Evolutionary conservation across 352 stramenopile species (phyloP).

Genomic region (Pythium coloratum): DNA sequence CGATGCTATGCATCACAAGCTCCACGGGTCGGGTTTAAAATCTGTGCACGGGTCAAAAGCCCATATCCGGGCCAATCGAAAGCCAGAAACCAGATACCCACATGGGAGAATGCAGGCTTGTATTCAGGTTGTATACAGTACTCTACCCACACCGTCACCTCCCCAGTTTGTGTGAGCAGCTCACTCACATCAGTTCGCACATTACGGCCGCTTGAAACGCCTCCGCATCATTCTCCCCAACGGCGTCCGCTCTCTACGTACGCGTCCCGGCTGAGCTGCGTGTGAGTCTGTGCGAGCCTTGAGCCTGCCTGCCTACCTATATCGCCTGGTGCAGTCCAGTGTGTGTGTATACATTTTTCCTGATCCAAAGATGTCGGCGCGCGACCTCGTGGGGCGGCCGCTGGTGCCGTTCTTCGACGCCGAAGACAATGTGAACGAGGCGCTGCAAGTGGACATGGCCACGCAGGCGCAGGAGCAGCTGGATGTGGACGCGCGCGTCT

Average conservation of each 20-base stretch:
- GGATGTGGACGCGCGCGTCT: constrained; percentile 81
- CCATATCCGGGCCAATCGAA: neutral
- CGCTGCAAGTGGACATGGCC: constrained; percentile 41
- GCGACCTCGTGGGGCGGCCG: constrained; percentile 56
- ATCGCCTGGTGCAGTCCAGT: neutral
- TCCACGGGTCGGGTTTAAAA: neutral
- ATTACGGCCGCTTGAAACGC: constrained; percentile 1
- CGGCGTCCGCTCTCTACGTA: neutral
- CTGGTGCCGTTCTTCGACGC: constrained; percentile 77
- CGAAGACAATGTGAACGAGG: constrained; percentile 74
- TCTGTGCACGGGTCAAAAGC: neutral
- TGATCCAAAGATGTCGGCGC: constrained; percentile 14
- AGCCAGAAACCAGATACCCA: constrained; percentile 17
- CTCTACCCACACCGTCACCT: neutral
- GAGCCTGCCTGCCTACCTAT: neutral
- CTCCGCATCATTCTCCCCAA: neutral
- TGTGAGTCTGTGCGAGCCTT: neutral
- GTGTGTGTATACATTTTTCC: neutral
- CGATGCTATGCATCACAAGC: neutral
- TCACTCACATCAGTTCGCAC: neutral
- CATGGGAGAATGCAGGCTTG: constrained; percentile 7
- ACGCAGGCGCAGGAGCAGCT: constrained; percentile 50
- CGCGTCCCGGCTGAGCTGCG: neutral
- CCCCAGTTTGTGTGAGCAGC: neutral
- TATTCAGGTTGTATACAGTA: constrained; percentile 2